These are phyloP conservation scores for Cruciata laevipes DNA, from an alignment of 257 asterid species.

Conservation along the genomic window DNA sequence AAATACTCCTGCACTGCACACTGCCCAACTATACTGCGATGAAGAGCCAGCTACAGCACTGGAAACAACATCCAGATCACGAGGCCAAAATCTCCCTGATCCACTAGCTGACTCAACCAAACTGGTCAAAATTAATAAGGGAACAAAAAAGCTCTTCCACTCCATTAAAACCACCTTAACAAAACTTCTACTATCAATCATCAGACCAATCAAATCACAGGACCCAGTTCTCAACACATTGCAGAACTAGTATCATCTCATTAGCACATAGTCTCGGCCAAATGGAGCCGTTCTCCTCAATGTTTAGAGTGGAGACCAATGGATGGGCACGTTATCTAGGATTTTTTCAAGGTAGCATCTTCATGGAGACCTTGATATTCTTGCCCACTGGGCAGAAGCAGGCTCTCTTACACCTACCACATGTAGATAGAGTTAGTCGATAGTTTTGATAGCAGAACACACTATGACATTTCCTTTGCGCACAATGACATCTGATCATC, in stretches of 20 bases:
- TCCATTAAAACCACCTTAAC: conserved; percentile 36
- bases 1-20: conserved; percentile 70
- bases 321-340: background rate
- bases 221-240: background rate
- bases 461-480: background rate
- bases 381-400: background rate
- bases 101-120: conserved; percentile 54
- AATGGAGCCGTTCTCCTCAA: background rate
- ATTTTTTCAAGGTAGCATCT: background rate
- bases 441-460: background rate
- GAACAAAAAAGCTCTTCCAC: conserved; percentile 49
- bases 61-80: conserved; percentile 27
- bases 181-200: background rate
- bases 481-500: background rate
- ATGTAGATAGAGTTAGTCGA: background rate
- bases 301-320: background rate
- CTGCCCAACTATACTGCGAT: conserved; percentile 55
- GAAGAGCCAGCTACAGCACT: conserved; percentile 38
- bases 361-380: background rate
- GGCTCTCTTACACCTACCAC: background rate
- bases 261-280: background rate
- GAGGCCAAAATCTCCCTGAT: conserved; percentile 36
- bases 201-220: background rate
- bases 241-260: background rate
- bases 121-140: conserved; percentile 31